Base-by-base conservation (phyloP, 2,329 filamentous ascomycete genomes). In the Myriosclerotinia curreyana region DNA sequence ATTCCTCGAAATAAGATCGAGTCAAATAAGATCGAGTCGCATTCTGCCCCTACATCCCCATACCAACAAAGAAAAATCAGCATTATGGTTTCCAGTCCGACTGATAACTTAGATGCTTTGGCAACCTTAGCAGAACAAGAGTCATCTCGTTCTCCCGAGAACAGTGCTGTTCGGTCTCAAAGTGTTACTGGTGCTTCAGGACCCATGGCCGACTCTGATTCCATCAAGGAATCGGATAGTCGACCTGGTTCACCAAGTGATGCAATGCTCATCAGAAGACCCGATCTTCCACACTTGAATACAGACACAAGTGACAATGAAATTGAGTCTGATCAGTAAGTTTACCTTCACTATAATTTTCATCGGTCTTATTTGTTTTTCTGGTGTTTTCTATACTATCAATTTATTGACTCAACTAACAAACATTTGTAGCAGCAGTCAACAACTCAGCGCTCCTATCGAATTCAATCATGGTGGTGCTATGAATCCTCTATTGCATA, bases 251-350 rank as follows among this genome's bases (percentile, higher is more conserved):
- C 74, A 6, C 74, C 74, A n/a, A 74, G 70, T 52, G 73, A 75
- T 64, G 71, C 72, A 2, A 71, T 75, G 34, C 53, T 75, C 1
- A 74, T 75, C 62, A 74, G 70, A 61, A 68, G 73, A 4, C 62
- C 68, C 5, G 62, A 68, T 34, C 53, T 69, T 17, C 70, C 71
- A 14, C 66, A 53, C 54, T 63, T 72, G 14, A 65, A 68, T 46
- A 72, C 71, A 2, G 65, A 67, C 42, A 64, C 69, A 5, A 54
- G 67, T n/a, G 68, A 66, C 36, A 46, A 59, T 22, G 55, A 46
- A 25, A 55, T 64, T 14, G 40, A 56, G 36, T 62, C 67, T 48
- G 65, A 67, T 36, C 31, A 64, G 71, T 73, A 65, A 72, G 71
- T 67, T 22, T 8, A 22, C 25, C 5, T 22, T 60, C 31, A 15